Conservation (phyloP, 352 stramenopile species). For the Globisporangium ultimum region DNA sequence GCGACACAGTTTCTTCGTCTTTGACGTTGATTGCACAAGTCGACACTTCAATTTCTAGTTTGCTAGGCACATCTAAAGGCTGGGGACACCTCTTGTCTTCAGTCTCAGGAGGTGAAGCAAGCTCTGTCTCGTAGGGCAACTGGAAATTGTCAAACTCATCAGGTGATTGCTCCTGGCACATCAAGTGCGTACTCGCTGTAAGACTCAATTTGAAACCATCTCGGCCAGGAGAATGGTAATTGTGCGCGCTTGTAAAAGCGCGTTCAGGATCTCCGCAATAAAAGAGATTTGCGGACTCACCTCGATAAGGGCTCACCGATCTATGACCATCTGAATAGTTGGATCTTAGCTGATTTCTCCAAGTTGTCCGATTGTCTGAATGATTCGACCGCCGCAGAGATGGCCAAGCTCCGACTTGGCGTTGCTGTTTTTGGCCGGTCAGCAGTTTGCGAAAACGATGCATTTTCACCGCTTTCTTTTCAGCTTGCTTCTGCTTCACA, state of each 20-base stretch:
- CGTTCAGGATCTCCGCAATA: not conserved
- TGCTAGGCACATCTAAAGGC: too few species aligned
- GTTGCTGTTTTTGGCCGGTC: constrained; percentile 20
- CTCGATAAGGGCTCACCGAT: not conserved
- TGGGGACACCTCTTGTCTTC: not conserved
- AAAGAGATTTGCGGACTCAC: constrained; percentile 1
- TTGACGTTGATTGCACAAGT: too few species aligned
- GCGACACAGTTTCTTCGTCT: too few species aligned
- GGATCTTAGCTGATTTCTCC: not conserved
- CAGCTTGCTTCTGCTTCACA: constrained; percentile 37
- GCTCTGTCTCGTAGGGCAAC: not conserved
- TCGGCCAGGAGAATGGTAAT: not conserved
- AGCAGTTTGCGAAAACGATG: constrained; percentile 43
- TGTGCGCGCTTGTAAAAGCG: not conserved
- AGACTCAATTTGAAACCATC: not conserved
- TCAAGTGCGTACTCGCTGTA: not conserved
- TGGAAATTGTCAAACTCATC: not conserved
- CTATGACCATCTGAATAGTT: too few species aligned
- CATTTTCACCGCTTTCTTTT: constrained; percentile 35
- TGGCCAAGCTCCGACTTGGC: not conserved
- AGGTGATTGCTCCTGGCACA: not conserved
- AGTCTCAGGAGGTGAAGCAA: constrained; percentile 5
- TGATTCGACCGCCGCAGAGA: not conserved
- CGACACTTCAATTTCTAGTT: too few species aligned
- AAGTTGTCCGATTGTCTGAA: not conserved